Evolutionary conservation across 805 yeast genomes (phyloP), one percentile per base, ranked within the genome.

Genomic region (Brettanomyces custersianus): DNA sequence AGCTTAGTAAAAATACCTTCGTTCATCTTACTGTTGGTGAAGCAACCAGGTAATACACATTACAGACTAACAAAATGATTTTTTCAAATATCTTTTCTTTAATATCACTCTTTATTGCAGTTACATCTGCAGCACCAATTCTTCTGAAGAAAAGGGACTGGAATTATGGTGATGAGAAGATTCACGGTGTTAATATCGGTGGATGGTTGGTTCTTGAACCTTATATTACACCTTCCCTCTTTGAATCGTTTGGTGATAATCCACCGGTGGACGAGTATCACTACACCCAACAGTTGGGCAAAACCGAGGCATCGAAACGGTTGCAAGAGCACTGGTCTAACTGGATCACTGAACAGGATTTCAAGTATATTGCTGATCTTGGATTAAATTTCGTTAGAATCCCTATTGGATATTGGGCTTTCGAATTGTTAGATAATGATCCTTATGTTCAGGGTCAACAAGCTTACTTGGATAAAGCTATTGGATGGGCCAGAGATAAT

Each of bases 121-220:
- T 42, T 13, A 39, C 32, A 3, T 7, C 34, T 3, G 49, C 52
- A 6, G 59, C 60, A 9, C 12, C 54, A 3, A 42, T 35, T 11
- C 42, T 62, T 10, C 42, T 46, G 25, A 59, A 54, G 39, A 49
- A 58, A 40, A 42, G 44, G 38, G 48, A 56, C 39, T 59, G 59
- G 57, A 57, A 59, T 38, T 60, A 60, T 40, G 8, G 26, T 1
- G 37, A 26, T 19, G 48, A 55, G 5, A 51, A 49, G 25, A 15
- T 57, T 5, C 45, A 70, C 29, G 95, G 95, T 48, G 86, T 86
- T 34, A 80, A 81, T 51, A 60, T 86, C 22, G 96, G 96, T 43
- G 94, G 95, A 31, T 86, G 95, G 95, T 68, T 86, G 34, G 86
- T 86, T 2, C 60, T 86, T 29, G 96, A 86, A 59, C 86, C 95